Percentiles rank a stretch among this genome's conserved stretches.
Conservation (phyloP, 2,329 filamentous ascomycete genomes). For the Harringtonia lauricola region DNA sequence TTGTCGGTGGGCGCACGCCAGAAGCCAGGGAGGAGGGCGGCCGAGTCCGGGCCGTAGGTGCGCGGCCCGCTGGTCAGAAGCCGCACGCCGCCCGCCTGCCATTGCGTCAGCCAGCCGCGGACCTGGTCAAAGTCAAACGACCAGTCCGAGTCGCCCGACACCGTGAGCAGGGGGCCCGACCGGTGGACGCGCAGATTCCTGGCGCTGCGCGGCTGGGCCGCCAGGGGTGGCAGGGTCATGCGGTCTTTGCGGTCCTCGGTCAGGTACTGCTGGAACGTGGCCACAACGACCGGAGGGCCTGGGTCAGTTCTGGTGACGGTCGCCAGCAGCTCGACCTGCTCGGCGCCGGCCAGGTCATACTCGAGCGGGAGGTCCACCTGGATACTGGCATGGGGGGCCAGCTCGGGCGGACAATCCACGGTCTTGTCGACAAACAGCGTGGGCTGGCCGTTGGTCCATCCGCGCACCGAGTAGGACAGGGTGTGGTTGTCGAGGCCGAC, state of each 20-base stretch:
- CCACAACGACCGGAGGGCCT: slow-evolving; percentile 38
- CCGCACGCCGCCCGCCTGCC: slow-evolving; percentile 13
- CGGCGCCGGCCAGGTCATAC: too few relatives aligned
- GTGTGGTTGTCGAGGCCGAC: slow-evolving; percentile 28
- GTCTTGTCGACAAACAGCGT: too few relatives aligned
- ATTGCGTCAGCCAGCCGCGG: slow-evolving; percentile 26
- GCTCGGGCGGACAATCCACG: slow-evolving; percentile 30
- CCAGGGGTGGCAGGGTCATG: slow-evolving; percentile 9
- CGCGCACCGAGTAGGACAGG: slow-evolving; percentile 31
- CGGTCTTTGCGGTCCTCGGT: slow-evolving; percentile 14
- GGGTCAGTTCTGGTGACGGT: too few relatives aligned
- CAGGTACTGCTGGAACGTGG: slow-evolving; percentile 39
- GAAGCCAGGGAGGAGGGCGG: slow-evolving; percentile 35
- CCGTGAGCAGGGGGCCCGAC: background rate
- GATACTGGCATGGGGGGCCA: slow-evolving; percentile 25
- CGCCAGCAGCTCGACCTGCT: too few relatives aligned
- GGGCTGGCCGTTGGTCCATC: too few relatives aligned
- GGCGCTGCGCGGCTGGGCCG: slow-evolving; percentile 10
- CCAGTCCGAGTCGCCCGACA: slow-evolving; percentile 16
- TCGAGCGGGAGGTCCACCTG: slow-evolving; percentile 21
- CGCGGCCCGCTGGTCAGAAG: slow-evolving; percentile 20
- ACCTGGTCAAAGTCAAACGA: slow-evolving; percentile 32
- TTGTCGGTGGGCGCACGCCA: slow-evolving; percentile 59
- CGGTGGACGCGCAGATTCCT: slow-evolving; percentile 13
- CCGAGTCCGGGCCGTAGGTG: slow-evolving; percentile 13